phyloP scores from a whole-genome alignment of 2,329 filamentous ascomycete species.

The Lasiodiplodia gonubiensis region DNA sequence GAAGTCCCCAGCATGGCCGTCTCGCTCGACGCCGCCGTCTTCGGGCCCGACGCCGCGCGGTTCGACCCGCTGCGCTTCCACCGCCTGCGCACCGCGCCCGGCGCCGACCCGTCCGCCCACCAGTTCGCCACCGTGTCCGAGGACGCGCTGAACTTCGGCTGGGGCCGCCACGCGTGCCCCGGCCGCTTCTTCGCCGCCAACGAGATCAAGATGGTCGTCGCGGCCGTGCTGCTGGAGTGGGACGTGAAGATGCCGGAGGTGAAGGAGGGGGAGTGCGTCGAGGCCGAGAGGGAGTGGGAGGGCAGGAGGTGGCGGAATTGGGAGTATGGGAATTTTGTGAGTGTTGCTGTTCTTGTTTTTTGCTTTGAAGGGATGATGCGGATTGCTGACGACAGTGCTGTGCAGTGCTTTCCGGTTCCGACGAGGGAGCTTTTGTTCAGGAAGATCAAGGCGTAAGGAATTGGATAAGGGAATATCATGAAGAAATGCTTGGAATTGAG shows the following conservation, averaged over 20 bases:
- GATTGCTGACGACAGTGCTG: neutral
- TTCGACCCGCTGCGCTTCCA: slow-evolving; percentile 18
- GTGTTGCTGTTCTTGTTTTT: neutral
- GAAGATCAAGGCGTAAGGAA: neutral
- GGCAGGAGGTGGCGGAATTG: slow-evolving; percentile 32
- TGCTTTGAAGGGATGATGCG: neutral
- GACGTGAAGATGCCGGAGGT: slow-evolving; percentile 1
- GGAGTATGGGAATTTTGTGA: slow-evolving; percentile 23
- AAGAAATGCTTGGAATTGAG: neutral
- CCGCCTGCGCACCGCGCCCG: slow-evolving; percentile 28
- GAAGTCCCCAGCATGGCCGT: slow-evolving; percentile 4
- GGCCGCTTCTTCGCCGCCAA: slow-evolving; percentile 42
- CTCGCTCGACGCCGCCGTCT: neutral
- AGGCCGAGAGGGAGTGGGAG: slow-evolving; percentile 31
- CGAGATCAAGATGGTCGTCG: slow-evolving; percentile 44
- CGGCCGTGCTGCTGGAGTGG: slow-evolving; percentile 4
- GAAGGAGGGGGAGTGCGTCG: neutral
- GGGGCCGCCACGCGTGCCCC: slow-evolving; percentile 41
- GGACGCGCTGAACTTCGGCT: slow-evolving; percentile 36
- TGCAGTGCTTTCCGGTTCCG: slow-evolving; percentile 23
- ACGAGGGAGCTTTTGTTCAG: slow-evolving; percentile 25
- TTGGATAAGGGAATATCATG: neutral
- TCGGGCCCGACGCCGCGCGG: neutral
- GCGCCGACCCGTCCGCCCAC: slow-evolving; percentile 34
- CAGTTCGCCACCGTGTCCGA: slow-evolving; percentile 1